Percentiles rank a stretch among this genome's conserved stretches.
phyloP scores from a whole-genome alignment of 2,329 filamentous ascomycete genomes.

The Neonectria coccinea region DNA sequence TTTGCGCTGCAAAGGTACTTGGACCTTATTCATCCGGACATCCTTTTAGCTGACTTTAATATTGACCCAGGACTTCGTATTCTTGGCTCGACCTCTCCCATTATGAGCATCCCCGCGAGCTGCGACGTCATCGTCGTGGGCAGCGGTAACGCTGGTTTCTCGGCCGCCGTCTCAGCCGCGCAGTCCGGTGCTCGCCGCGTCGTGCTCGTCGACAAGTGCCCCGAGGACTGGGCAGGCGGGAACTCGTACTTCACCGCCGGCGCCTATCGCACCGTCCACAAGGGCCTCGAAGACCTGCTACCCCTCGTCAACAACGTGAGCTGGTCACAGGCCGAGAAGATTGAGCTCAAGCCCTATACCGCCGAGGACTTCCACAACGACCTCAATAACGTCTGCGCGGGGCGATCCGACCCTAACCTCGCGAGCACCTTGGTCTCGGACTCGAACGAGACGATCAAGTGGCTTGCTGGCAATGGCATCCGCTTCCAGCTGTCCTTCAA shows the following conservation, averaged over 20 bases:
- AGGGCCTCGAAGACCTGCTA: constrained; percentile 67
- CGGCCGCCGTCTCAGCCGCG: constrained; percentile 67
- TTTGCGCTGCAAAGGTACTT: too few species aligned
- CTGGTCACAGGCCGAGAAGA: constrained; percentile 56
- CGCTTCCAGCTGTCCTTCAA: constrained; percentile 72
- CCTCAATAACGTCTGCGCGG: constrained; percentile 66
- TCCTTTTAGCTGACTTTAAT: background rate
- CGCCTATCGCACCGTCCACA: constrained; percentile 68
- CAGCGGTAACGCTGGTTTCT: constrained; percentile 73
- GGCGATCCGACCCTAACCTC: constrained; percentile 63
- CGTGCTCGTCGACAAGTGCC: constrained; percentile 70
- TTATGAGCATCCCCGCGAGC: background rate
- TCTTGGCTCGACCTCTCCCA: background rate
- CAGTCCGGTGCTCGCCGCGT: constrained; percentile 59
- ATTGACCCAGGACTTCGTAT: background rate
- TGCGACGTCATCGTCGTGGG: constrained; percentile 66
- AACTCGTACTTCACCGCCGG: constrained; percentile 76
- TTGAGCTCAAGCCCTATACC: constrained; percentile 71
- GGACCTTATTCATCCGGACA: too few species aligned
- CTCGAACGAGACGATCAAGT: constrained; percentile 63
- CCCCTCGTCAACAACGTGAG: constrained; percentile 72
- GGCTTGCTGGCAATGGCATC: constrained; percentile 66
- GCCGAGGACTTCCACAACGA: constrained; percentile 65
- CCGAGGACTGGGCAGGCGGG: constrained; percentile 69
- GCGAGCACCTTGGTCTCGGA: constrained; percentile 62